Evolutionary conservation across 495 filamentous ascomycete species (phyloP).

Genomic region (Hypomontagnella submonticulosa): DNA sequence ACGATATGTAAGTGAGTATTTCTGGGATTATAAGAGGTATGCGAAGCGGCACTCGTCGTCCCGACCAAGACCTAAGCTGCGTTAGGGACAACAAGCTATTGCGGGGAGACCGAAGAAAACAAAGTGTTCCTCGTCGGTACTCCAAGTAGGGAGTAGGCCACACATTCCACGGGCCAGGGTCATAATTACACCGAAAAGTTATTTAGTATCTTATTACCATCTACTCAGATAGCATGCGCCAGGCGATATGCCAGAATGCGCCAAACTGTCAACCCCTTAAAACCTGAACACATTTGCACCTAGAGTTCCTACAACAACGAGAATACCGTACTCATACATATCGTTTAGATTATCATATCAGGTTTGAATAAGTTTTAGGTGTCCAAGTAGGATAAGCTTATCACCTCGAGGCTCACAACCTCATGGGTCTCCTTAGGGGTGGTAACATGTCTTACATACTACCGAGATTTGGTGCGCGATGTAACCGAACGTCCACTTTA

Average conservation of each 20-base stretch:
- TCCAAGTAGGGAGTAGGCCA: slow-evolving; percentile 6
- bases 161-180: slow-evolving; percentile 4
- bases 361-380: too few relatives aligned
- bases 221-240: background rate
- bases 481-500: background rate
- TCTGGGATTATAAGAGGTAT: too few relatives aligned
- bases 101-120: slow-evolving; percentile 1
- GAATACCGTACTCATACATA: too few relatives aligned
- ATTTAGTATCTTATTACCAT: background rate
- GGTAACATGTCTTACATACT: background rate
- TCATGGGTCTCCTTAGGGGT: slow-evolving; percentile 1
- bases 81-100: background rate
- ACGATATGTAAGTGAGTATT: too few relatives aligned
- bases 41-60: background rate
- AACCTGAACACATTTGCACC: too few relatives aligned
- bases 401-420: background rate
- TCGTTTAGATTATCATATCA: too few relatives aligned
- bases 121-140: background rate
- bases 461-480: slow-evolving; percentile 1
- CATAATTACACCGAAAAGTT: slow-evolving; percentile 1
- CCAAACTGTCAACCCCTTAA: too few relatives aligned
- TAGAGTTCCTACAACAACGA: too few relatives aligned
- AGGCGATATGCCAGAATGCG: too few relatives aligned
- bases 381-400: background rate
- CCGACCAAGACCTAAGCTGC: background rate